Base-by-base conservation (phyloP, 306 rosid species). In the Adenanthera pavonina region DNA sequence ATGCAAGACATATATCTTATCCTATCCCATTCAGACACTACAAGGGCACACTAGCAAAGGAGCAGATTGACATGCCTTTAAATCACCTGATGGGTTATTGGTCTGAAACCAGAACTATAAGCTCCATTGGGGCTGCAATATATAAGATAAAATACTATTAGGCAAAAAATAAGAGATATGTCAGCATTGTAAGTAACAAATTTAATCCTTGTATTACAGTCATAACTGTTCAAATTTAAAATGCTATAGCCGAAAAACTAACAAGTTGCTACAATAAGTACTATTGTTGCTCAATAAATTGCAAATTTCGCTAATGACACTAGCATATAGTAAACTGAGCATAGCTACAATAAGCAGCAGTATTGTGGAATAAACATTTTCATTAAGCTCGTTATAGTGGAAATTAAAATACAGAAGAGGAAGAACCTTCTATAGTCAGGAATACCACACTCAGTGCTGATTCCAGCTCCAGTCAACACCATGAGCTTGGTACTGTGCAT, bases 41-140 rank as follows among this genome's bases (percentile, higher is more conserved):
- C 60, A 76, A 72, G 1, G 20, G 33, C 70, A 47, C 59, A 75
- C 69, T 20, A 65, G 40, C 7, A 30, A 67, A 70, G 70, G 81
- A 81, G 69, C 43, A 76, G 81, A 78, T 88, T 69, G 82, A 76
- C 82, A 49, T 85, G 96, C 85, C 90, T 86, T 90, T 80, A 82
- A 89, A 88, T 92, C 91, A 94, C 98, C 98, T 94, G 98, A 88
- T 94, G 98, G 19, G 98, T 94, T 87, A 94, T 94, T 70, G 98
- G 98, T 82, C 68, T 89, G 92, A 94, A 94, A 84, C 98, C 97
- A 85, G 97, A 85, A 88, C 97, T 94, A 79, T 94, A 94, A 88
- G 98, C 98, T 82, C 97, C 95, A 69, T 89, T 90, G 33, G 97
- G 98, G 78, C 98, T 94, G 97, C 92, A 89, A 80, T 66, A 81